phyloP scores from a whole-genome alignment of 129 eudicot genomes.

The Escallonia rubra region DNA sequence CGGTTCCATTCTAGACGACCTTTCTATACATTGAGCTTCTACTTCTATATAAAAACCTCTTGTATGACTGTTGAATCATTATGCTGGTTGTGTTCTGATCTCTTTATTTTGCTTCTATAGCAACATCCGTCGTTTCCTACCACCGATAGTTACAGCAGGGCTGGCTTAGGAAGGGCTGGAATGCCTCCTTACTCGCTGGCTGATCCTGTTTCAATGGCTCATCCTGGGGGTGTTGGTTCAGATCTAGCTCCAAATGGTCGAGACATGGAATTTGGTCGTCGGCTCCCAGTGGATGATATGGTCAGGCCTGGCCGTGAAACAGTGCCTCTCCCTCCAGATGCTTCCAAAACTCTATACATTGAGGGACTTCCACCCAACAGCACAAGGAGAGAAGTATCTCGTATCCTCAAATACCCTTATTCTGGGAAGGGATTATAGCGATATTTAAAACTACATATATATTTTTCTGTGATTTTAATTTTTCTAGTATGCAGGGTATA shows the following conservation, averaged over 20 bases:
- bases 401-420: constrained; percentile 41
- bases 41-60: too few species aligned
- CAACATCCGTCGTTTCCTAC: constrained; percentile 23
- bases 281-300: constrained; percentile 28
- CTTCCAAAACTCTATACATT: constrained; percentile 54
- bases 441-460: too few species aligned
- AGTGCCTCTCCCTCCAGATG: constrained; percentile 61
- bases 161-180: constrained; percentile 36
- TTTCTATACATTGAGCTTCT: neutral
- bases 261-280: constrained; percentile 26
- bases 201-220: constrained; percentile 31
- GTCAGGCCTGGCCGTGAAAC: constrained; percentile 34
- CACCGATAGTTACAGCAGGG: constrained; percentile 32
- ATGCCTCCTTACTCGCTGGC: constrained; percentile 21
- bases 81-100: neutral
- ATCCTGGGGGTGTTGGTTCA: constrained; percentile 28
- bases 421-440: too few species aligned
- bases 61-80: neutral
- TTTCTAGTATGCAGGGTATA: neutral
- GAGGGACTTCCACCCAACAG: constrained; percentile 68
- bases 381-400: constrained; percentile 69
- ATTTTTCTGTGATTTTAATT: too few species aligned
- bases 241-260: constrained; percentile 35
- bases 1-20: constrained; percentile 19
- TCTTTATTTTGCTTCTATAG: constrained; percentile 23